Evolutionary conservation across 78 protist genomes (phyloP).

Genomic region (Emiliania huxleyi): DNA sequence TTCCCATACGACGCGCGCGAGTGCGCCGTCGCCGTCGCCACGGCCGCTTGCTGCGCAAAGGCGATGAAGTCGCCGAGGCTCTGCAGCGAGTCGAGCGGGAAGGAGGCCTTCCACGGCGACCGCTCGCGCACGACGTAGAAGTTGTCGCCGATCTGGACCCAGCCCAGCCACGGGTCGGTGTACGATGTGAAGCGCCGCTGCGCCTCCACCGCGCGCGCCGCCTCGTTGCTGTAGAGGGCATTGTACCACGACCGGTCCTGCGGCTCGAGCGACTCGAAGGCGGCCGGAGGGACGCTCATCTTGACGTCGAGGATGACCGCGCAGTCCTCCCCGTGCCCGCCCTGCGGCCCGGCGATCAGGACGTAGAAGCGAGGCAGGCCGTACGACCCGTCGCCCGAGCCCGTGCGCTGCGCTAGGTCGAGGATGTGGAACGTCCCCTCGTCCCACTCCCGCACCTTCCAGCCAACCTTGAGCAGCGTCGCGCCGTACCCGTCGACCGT

Average conservation of each 20-base stretch:
- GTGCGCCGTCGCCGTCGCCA: not conserved
- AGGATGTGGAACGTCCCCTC: not conserved
- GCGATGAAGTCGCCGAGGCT: not conserved
- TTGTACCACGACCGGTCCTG: not conserved
- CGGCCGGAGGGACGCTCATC: not conserved
- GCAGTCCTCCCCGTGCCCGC: not conserved
- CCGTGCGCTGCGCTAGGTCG: not conserved
- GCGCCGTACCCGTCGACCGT: not conserved
- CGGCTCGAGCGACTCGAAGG: not conserved
- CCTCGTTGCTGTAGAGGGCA: not conserved
- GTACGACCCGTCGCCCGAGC: constrained; percentile 8
- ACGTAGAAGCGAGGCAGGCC: not conserved
- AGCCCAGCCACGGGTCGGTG: not conserved
- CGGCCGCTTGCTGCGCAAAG: not conserved
- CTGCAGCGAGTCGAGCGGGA: not conserved
- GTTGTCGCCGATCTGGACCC: not conserved
- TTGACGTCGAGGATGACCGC: constrained; percentile 15
- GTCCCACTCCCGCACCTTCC: not conserved
- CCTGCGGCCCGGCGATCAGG: not conserved
- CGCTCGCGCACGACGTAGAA: not conserved
- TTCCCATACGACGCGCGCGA: not conserved
- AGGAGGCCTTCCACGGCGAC: constrained; percentile 21
- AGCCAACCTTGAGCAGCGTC: not conserved
- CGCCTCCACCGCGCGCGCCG: not conserved
- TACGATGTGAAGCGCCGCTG: not conserved